These are phyloP conservation scores for Stenocarpella maydis DNA, from an alignment of 2,329 filamentous ascomycete species.

Conservation along the genomic window DNA sequence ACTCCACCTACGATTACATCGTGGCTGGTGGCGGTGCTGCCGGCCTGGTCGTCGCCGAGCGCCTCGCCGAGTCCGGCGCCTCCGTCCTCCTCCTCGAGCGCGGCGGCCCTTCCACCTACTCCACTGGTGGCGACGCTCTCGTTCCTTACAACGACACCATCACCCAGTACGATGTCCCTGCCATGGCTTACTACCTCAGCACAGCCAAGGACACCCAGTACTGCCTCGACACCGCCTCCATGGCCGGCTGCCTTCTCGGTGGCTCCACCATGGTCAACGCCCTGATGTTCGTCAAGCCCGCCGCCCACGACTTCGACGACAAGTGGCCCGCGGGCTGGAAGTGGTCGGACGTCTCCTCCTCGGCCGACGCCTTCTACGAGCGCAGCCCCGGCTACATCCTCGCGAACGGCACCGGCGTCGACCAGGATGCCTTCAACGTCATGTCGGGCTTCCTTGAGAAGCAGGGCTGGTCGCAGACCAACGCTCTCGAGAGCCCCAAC, in stretches of 20 bases:
- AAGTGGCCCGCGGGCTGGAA: slow-evolving; percentile 45
- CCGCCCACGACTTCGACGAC: slow-evolving; percentile 43
- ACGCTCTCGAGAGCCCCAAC: slow-evolving; percentile 36
- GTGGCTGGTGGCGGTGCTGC: slow-evolving; percentile 49
- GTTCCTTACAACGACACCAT: slow-evolving; percentile 46
- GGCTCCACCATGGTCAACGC: slow-evolving; percentile 48
- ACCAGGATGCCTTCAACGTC: slow-evolving; percentile 35
- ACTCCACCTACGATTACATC: slow-evolving; percentile 51
- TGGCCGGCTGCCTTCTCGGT: slow-evolving; percentile 49
- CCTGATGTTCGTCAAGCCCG: slow-evolving; percentile 46
- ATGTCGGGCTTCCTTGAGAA: slow-evolving; percentile 34
- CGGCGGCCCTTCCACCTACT: slow-evolving; percentile 45
- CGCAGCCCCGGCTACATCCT: slow-evolving; percentile 41
- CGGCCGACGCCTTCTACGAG: slow-evolving; percentile 42
- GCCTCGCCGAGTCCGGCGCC: slow-evolving; percentile 48
- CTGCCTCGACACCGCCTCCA: slow-evolving; percentile 47
- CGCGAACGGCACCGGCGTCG: slow-evolving; percentile 39
- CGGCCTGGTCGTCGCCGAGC: slow-evolving; percentile 47
- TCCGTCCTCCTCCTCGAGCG: slow-evolving; percentile 50
- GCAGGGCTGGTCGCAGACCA: slow-evolving; percentile 36
- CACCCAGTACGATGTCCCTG: slow-evolving; percentile 45
- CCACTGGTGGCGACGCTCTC: slow-evolving; percentile 43
- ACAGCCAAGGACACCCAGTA: slow-evolving; percentile 38
- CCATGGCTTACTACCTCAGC: slow-evolving; percentile 41
- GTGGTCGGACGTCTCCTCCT: slow-evolving; percentile 40